Percentiles rank a stretch among this genome's conserved stretches.
Conservation (phyloP, 2,329 filamentous ascomycete genomes). For the Shiraia bambusicola region DNA sequence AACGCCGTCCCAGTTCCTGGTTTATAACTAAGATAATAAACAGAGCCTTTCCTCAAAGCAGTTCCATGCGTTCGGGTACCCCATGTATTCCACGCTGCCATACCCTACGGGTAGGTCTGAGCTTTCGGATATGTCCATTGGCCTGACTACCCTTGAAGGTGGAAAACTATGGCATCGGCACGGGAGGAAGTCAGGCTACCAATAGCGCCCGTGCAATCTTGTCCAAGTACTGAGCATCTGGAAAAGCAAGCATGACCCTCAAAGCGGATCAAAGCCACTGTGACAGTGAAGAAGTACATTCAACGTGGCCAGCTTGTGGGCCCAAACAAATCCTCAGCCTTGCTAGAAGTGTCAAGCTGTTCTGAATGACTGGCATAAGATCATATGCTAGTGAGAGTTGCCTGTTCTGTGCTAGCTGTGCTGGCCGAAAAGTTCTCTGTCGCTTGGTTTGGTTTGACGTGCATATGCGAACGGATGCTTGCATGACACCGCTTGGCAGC, state of each 20-base stretch:
- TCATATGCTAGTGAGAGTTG: conserved; percentile 13
- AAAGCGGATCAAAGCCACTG: conserved; percentile 10
- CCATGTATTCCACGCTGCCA: conserved; percentile 16
- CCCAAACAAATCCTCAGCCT: conserved; percentile 20
- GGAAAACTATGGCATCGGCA: conserved; percentile 17
- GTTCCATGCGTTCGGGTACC: conserved; percentile 17
- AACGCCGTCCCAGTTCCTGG: conserved; percentile 3
- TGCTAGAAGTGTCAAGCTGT: conserved; percentile 8
- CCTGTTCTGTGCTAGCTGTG: conserved; percentile 35
- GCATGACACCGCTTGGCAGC: conserved; percentile 29
- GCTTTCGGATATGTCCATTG: conserved; percentile 16
- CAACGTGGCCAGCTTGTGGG: conserved; percentile 29
- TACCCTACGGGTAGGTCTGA: conserved; percentile 15
- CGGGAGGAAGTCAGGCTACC: conserved; percentile 15
- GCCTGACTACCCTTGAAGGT: conserved; percentile 5
- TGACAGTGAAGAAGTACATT: conserved; percentile 15
- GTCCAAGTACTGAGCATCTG: conserved; percentile 3
- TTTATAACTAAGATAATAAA: conserved; percentile 21
- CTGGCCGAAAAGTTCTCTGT: conserved; percentile 24
- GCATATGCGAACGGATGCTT: conserved; percentile 31
- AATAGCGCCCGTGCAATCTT: conserved; percentile 1
- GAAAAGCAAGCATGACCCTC: conserved; percentile 14
- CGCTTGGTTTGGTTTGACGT: conserved; percentile 32
- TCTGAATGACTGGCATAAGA: conserved; percentile 11
- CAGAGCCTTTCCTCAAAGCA: conserved; percentile 6